Evolutionary conservation across 2,329 filamentous ascomycete species (phyloP).

Genomic region (Rhynchosporium secalis): DNA sequence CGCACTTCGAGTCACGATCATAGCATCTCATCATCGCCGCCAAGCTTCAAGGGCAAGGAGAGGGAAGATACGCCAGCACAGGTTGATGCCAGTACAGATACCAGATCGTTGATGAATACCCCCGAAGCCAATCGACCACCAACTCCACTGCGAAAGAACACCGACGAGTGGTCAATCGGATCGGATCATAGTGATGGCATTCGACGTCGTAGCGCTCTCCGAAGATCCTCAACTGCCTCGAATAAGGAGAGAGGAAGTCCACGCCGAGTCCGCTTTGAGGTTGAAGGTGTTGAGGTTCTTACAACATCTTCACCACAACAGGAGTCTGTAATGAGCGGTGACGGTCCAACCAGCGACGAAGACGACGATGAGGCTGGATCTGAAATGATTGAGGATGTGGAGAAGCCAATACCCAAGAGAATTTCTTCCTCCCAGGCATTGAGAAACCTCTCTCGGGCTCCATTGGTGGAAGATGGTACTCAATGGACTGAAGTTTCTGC

Average conservation of each 20-base stretch:
- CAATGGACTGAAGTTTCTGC: slow-evolving; percentile 39
- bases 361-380: slow-evolving; percentile 41
- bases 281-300: slow-evolving; percentile 60
- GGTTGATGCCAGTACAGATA: slow-evolving; percentile 28
- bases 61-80: slow-evolving; percentile 26
- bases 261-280: slow-evolving; percentile 63
- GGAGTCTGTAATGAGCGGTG: slow-evolving; percentile 21
- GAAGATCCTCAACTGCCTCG: slow-evolving; percentile 53
- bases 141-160: slow-evolving; percentile 36
- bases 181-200: slow-evolving; percentile 55
- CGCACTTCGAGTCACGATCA: slow-evolving; percentile 31
- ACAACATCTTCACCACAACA: slow-evolving; percentile 55
- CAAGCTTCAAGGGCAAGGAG: slow-evolving; percentile 23
- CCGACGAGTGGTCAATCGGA: slow-evolving; percentile 45
- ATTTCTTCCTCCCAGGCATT: slow-evolving; percentile 57
- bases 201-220: slow-evolving; percentile 56
- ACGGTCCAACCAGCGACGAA: slow-evolving; percentile 27
- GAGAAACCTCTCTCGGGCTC: slow-evolving; percentile 52
- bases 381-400: slow-evolving; percentile 39
- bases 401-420: slow-evolving; percentile 51
- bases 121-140: slow-evolving; percentile 32
- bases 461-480: slow-evolving; percentile 48
- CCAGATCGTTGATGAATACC: slow-evolving; percentile 31
- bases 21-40: slow-evolving; percentile 15
- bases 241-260: slow-evolving; percentile 49